phyloP scores from a whole-genome alignment of 164 flowering plant species.

The Macadamia integrifolia region DNA sequence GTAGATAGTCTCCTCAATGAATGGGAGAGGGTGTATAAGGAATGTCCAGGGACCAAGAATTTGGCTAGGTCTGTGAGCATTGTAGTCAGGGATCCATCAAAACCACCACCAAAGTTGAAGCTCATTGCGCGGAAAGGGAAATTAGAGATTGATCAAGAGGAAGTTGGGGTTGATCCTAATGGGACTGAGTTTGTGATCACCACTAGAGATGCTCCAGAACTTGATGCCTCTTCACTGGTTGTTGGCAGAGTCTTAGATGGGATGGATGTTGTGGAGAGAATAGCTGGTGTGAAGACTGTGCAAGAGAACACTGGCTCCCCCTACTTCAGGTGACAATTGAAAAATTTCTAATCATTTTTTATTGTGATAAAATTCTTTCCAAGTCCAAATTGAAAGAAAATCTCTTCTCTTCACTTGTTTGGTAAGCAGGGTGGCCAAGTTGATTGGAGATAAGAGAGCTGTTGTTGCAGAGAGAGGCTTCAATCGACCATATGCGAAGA shows the following conservation, averaged over 20 bases:
- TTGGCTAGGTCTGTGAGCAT: constrained; percentile 58
- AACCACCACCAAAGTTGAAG: constrained; percentile 80
- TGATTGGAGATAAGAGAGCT: constrained; percentile 91
- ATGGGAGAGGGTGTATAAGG: constrained; percentile 33
- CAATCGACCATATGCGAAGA: constrained; percentile 90
- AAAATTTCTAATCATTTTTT: background rate
- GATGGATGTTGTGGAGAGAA: constrained; percentile 69
- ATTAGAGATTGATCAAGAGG: constrained; percentile 79
- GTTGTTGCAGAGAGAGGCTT: constrained; percentile 94
- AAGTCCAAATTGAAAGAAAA: background rate
- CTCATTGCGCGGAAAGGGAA: constrained; percentile 77
- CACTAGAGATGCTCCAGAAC: constrained; percentile 65
- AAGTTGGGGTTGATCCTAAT: constrained; percentile 63
- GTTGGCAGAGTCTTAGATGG: constrained; percentile 75
- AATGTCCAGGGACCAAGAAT: constrained; percentile 54
- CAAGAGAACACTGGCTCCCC: constrained; percentile 79
- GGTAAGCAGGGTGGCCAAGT: constrained; percentile 71
- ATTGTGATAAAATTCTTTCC: background rate
- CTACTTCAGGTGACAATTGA: constrained; percentile 63
- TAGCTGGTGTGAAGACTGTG: constrained; percentile 78
- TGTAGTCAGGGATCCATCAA: constrained; percentile 68
- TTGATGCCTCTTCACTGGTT: constrained; percentile 64
- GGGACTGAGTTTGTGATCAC: constrained; percentile 84
- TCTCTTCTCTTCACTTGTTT: background rate
- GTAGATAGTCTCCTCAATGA: constrained; percentile 30